These are phyloP conservation scores for Akanthomyces muscarius DNA, from an alignment of 2,329 filamentous ascomycete species.

Conservation along the genomic window DNA sequence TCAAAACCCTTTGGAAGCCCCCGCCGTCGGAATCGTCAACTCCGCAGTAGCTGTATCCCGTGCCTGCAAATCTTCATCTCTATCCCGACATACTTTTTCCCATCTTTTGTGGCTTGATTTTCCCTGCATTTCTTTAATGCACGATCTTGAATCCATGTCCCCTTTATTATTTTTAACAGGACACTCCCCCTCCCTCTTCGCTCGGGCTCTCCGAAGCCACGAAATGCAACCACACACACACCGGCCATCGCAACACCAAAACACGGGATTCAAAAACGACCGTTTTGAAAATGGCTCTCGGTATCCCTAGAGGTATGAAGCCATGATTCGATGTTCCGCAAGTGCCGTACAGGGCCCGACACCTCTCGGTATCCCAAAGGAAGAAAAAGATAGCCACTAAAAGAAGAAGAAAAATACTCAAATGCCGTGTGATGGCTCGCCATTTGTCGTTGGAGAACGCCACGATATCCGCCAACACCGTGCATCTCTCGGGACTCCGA, in stretches of 20 bases:
- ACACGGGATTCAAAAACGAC: slow-evolving; percentile 7
- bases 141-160: neutral
- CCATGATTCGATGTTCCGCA: neutral
- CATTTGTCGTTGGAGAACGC: neutral
- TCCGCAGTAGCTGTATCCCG: slow-evolving; percentile 14
- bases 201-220: slow-evolving; percentile 8
- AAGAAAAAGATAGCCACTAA: neutral
- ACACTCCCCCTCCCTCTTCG: slow-evolving; percentile 4
- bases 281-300: neutral
- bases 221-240: neutral
- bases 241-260: neutral
- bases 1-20: too few species aligned
- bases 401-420: too few species aligned
- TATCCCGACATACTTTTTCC: neutral
- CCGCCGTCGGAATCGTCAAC: neutral
- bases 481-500: neutral
- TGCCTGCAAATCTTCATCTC: neutral
- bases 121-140: neutral
- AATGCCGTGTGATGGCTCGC: neutral
- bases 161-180: too few species aligned
- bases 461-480: neutral
- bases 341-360: neutral
- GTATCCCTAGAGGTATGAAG: neutral
- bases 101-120: slow-evolving; percentile 4
- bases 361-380: neutral